A percentile compares a stretch with the other conserved stretches of the same genome.
phyloP scores from a whole-genome alignment of 768 basidiomycete genomes.

The Russula dissimulans region DNA sequence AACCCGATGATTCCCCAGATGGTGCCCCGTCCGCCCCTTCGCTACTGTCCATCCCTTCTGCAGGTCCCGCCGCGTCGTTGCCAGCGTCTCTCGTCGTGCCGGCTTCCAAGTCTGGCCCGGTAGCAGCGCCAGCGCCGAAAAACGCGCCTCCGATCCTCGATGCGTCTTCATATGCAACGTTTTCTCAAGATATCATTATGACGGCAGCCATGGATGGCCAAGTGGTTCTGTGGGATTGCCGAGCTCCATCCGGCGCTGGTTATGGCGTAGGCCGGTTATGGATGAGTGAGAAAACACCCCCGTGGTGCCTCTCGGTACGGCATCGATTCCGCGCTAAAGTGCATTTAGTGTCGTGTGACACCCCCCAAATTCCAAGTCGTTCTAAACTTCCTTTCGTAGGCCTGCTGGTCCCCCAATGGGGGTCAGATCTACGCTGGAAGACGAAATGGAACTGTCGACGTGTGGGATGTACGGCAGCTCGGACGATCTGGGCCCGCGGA shows the following conservation, averaged over 20 bases:
- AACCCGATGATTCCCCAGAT: slow-evolving; percentile 24
- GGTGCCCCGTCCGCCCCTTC: slow-evolving; percentile 1
- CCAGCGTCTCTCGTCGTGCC: slow-evolving; percentile 15
- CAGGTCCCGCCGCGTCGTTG: slow-evolving; percentile 13
- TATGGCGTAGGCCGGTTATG: slow-evolving; percentile 75
- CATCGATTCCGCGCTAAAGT: neutral
- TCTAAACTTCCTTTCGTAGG: slow-evolving; percentile 39
- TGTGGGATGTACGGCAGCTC: slow-evolving; percentile 87
- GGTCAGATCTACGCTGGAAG: slow-evolving; percentile 84
- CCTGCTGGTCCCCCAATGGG: slow-evolving; percentile 90
- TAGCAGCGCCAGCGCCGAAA: slow-evolving; percentile 41
- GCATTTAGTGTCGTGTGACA: slow-evolving; percentile 10
- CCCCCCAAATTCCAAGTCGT: neutral
- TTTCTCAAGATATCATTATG: slow-evolving; percentile 78
- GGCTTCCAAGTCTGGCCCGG: slow-evolving; percentile 58
- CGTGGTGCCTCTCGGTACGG: slow-evolving; percentile 91
- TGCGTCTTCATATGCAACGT: slow-evolving; percentile 45
- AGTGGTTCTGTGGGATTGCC: slow-evolving; percentile 83
- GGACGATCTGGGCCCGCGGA: slow-evolving; percentile 51
- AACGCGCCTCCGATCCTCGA: slow-evolving; percentile 72
- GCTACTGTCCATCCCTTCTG: slow-evolving; percentile 10
- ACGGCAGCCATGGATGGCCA: slow-evolving; percentile 90
- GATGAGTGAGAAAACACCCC: slow-evolving; percentile 87
- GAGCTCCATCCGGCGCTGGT: slow-evolving; percentile 48
- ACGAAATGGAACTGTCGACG: slow-evolving; percentile 81